Base-by-base conservation (phyloP, 75 land plant genomes). In the Azolla pinnata region DNA sequence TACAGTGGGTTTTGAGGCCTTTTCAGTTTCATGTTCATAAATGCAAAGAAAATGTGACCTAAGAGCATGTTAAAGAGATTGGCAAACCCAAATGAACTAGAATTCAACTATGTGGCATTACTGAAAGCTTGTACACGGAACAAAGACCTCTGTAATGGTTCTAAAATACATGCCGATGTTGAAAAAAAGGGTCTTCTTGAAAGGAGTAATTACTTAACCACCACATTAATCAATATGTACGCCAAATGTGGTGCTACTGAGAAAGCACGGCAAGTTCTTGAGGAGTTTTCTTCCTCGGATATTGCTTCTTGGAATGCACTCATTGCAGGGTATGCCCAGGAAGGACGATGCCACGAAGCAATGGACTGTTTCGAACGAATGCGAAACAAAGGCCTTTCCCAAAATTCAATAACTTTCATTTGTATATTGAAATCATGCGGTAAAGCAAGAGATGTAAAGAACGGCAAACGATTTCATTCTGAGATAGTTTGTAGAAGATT, bases 91-190 rank as follows among this genome's bases (percentile, higher is more conserved):
- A n/a, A n/a, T n/a, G n/a, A n/a, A n/a, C n/a, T n/a, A n/a, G n/a
- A n/a, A n/a, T n/a, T n/a, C n/a, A n/a, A n/a, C n/a, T n/a, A n/a
- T 46, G 49, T 46, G 17, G 49, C 49, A 2, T 46, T 46, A 23
- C n/a, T 46, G 4, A 46, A 46, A 23, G 49, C 49, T 46, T 46
- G 49, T 23, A 46, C 49, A 2, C n/a, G 21, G 49, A 18, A 18
- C n/a, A 46, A 46, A 4, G 21, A 46, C 21, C 17, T 46, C 23
- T 2, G 21, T 18, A 18, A 18, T 18, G 49, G 49, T 14, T 46
- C 49, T 46, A 18, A 46, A 17, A 46, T 46, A 4, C 49, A 46
- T 46, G 49, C 49, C n/a, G n/a, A 2, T 17, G 49, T 46, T 2
- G 2, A 4, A 46, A 4, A 2, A 3, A 46, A 46, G 49, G 49